A percentile compares a stretch with the other conserved stretches of the same genome.
Evolutionary conservation across 352 stramenopile genomes (phyloP).

Genomic region (Phytopythium helicoides): DNA sequence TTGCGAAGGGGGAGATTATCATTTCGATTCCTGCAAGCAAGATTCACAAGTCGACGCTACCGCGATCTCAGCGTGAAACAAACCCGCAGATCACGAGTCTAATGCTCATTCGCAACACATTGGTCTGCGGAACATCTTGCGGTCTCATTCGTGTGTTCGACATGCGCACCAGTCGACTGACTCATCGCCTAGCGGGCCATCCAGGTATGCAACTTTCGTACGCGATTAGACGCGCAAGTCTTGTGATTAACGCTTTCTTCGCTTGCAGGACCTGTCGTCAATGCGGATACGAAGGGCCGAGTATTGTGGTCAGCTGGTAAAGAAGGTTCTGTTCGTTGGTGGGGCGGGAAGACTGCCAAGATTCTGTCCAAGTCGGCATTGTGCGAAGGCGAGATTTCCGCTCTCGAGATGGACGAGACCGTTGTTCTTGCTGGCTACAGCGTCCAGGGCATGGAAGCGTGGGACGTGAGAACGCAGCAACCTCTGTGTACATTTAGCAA

Average conservation of each 20-base stretch:
- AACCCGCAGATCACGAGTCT: constrained; percentile 83
- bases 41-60: constrained; percentile 83
- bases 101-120: constrained; percentile 85
- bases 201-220: constrained; percentile 47
- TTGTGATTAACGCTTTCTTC: constrained; percentile 8
- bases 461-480: constrained; percentile 87
- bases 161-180: constrained; percentile 71
- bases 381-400: constrained; percentile 70
- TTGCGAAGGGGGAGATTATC: constrained; percentile 82
- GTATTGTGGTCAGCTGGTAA: constrained; percentile 84
- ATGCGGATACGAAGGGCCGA: constrained; percentile 81
- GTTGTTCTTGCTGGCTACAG: constrained; percentile 84
- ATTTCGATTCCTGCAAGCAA: constrained; percentile 74
- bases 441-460: constrained; percentile 83
- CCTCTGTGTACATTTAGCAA: constrained; percentile 84
- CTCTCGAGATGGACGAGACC: constrained; percentile 88
- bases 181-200: constrained; percentile 79
- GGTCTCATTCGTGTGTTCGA: constrained; percentile 89
- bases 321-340: constrained; percentile 85
- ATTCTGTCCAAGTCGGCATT: constrained; percentile 82
- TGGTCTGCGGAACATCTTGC: constrained; percentile 84
- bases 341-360: constrained; percentile 86
- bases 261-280: constrained; percentile 67
- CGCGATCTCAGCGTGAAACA: constrained; percentile 55
- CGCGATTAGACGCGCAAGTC: background rate